A percentile compares a stretch with the other conserved stretches of the same genome.
Conservation (phyloP, 2,329 filamentous ascomycete genomes). For the Ophiosphaerella herpotricha region DNA sequence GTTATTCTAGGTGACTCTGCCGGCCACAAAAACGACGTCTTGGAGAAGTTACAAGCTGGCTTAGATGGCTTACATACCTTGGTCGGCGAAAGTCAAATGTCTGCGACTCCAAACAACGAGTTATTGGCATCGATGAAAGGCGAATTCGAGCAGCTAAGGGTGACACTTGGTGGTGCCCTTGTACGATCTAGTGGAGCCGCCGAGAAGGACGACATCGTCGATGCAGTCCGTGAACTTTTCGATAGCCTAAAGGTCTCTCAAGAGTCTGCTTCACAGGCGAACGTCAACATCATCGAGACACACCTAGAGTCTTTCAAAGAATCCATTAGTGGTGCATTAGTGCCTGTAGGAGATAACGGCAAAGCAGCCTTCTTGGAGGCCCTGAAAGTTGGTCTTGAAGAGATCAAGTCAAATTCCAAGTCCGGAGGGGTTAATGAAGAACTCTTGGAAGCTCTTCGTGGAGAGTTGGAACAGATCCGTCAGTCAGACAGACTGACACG, state of each 20-base stretch:
- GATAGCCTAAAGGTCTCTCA: conserved; percentile 51
- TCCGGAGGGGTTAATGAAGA: conserved; percentile 51
- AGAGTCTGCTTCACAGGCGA: conserved; percentile 48
- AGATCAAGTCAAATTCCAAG: conserved; percentile 38
- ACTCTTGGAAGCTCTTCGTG: conserved; percentile 57
- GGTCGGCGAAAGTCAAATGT: conserved; percentile 41
- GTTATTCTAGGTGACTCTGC: conserved; percentile 68
- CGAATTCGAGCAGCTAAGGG: conserved; percentile 65
- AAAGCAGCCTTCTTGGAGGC: conserved; percentile 50
- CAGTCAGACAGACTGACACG: conserved; percentile 48
- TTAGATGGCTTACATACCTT: conserved; percentile 55
- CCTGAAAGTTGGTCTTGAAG: conserved; percentile 44
- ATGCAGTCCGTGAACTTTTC: conserved; percentile 61
- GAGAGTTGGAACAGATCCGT: conserved; percentile 56
- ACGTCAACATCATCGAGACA: conserved; percentile 48
- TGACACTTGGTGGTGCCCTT: conserved; percentile 59
- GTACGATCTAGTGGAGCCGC: conserved; percentile 51
- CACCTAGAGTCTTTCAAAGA: conserved; percentile 52
- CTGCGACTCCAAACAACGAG: conserved; percentile 48
- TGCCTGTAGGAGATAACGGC: conserved; percentile 42
- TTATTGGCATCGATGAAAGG: conserved; percentile 58
- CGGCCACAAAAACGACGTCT: conserved; percentile 63
- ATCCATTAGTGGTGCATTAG: conserved; percentile 48
- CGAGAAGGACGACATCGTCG: conserved; percentile 71
- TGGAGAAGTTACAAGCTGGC: conserved; percentile 62